Evolutionary conservation across 1,139 yeast species (phyloP).

Genomic region (Zygosaccharomyces sapae): DNA sequence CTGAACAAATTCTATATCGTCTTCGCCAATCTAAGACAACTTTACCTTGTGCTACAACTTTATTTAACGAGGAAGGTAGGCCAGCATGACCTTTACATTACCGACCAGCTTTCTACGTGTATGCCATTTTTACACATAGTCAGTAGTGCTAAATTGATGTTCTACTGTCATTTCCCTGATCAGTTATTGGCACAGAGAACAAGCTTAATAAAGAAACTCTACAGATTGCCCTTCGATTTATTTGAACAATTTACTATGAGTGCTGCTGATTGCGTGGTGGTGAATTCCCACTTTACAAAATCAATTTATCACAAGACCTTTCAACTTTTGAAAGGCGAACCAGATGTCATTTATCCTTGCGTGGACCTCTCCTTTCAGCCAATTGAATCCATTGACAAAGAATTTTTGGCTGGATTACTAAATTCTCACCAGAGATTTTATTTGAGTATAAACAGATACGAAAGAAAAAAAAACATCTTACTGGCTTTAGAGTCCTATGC

Average conservation of each 20-base stretch:
- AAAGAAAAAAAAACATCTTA: conserved; percentile 74
- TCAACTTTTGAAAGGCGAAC: conserved; percentile 37
- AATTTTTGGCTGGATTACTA: conserved; percentile 22
- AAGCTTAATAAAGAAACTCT: conserved; percentile 53
- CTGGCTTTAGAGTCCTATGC: conserved; percentile 70
- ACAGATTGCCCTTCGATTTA: conserved; percentile 76
- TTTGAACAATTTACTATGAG: conserved; percentile 79
- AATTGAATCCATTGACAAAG: conserved; percentile 22
- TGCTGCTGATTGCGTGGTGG: conserved; percentile 73
- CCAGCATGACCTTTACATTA: conserved; percentile 65
- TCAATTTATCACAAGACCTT: conserved; percentile 66
- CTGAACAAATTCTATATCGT: conserved; percentile 67
- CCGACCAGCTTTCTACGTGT: conserved; percentile 86
- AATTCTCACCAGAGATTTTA: conserved; percentile 39
- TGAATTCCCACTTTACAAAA: conserved; percentile 81
- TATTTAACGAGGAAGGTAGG: conserved; percentile 47
- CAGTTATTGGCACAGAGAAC: conserved; percentile 64
- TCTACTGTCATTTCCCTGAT: conserved; percentile 97
- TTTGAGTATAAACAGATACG: conserved; percentile 83
- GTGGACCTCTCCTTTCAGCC: conserved; percentile 46
- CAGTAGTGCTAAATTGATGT: conserved; percentile 47
- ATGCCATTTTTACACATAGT: conserved; percentile 66
- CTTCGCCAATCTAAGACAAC: conserved; percentile 80
- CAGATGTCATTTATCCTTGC: conserved; percentile 86
- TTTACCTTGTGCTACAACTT: conserved; percentile 55